A percentile compares a stretch with the other conserved stretches of the same genome.
Conservation (phyloP, 805 yeast species). For the Pichia rugopelliculosa region DNA sequence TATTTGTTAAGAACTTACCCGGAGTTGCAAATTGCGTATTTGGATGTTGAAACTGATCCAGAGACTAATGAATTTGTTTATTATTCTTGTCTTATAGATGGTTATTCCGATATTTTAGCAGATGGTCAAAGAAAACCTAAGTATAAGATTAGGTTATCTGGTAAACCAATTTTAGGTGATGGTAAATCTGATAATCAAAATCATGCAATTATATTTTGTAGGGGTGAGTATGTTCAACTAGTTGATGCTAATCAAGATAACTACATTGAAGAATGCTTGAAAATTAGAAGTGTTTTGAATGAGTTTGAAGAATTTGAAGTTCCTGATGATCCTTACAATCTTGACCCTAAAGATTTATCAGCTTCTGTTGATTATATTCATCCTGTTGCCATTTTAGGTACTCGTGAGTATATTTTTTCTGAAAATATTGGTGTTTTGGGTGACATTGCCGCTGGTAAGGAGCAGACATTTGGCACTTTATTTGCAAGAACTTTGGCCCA, state of each 20-base stretch:
- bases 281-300: slow-evolving; percentile 64
- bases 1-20: slow-evolving; percentile 59
- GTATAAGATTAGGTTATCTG: slow-evolving; percentile 59
- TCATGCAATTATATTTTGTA: slow-evolving; percentile 61
- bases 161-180: slow-evolving; percentile 78
- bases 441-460: slow-evolving; percentile 84
- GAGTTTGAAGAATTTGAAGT: slow-evolving; percentile 58
- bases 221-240: slow-evolving; percentile 77
- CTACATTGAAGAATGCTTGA: slow-evolving; percentile 73
- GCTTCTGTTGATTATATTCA: slow-evolving; percentile 18
- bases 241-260: slow-evolving; percentile 83
- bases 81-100: slow-evolving; percentile 66
- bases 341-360: slow-evolving; percentile 1
- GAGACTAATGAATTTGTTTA: slow-evolving; percentile 39
- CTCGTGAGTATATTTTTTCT: slow-evolving; percentile 76
- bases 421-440: slow-evolving; percentile 78
- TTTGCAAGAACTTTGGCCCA: slow-evolving; percentile 78
- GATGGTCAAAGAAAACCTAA: slow-evolving; percentile 55
- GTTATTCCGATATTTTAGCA: slow-evolving; percentile 52
- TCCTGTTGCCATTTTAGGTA: slow-evolving; percentile 80
- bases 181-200: slow-evolving; percentile 84
- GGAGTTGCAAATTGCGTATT: slow-evolving; percentile 55
- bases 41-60: slow-evolving; percentile 44
- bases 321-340: slow-evolving; percentile 21
- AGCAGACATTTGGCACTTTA: slow-evolving; percentile 80